Conservation (phyloP, 2,329 filamentous ascomycete species). For the Pseudogymnoascus sp. region DNA sequence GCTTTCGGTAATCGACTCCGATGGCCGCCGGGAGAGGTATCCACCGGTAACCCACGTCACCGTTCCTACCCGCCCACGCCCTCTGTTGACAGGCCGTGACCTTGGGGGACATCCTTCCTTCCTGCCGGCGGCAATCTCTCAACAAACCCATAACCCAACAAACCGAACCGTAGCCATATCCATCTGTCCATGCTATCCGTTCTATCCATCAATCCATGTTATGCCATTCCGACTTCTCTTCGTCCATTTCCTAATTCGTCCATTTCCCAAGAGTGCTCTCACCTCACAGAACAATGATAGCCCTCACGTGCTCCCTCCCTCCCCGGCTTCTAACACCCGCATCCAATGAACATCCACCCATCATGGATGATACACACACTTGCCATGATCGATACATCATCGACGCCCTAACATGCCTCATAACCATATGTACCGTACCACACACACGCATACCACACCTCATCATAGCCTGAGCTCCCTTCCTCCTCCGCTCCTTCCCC, state of each 20-base stretch:
- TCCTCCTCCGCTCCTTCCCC: neutral
- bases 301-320: neutral
- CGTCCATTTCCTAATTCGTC: neutral
- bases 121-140: neutral
- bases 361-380: conserved; percentile 8
- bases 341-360: neutral
- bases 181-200: neutral
- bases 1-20: neutral
- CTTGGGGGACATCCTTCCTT: neutral
- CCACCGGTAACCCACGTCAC: neutral
- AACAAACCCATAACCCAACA: neutral
- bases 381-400: conserved; percentile 4
- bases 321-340: neutral
- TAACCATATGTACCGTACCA: conserved; percentile 1
- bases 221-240: neutral
- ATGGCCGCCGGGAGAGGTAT: neutral
- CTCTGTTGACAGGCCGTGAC: conserved; percentile 6
- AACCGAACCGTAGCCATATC: neutral
- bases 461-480: conserved; percentile 6
- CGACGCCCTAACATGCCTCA: neutral
- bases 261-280: neutral
- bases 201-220: neutral
- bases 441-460: neutral
- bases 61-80: neutral
- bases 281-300: neutral